Evolutionary conservation across 169 alveolate genomes (phyloP), one percentile per base, ranked within the genome.

Genomic region (Plasmodium vinckei): DNA sequence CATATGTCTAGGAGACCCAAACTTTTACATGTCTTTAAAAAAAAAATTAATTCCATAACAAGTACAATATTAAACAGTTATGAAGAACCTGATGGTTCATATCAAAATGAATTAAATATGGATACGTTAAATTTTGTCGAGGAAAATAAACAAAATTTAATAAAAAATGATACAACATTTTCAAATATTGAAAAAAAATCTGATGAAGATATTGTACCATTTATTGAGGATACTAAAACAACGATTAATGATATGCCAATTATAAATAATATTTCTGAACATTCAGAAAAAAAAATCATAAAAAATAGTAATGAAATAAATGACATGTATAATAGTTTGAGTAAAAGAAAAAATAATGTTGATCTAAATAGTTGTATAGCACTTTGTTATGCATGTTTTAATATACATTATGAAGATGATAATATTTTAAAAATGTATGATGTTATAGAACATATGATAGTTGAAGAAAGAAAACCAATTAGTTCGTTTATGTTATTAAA

Each of bases 331-430:
- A 27, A 39, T 17, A 27, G 19, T 25, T 63, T 39, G 21, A 25
- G 60, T 1, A 19, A 63, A 33, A 72, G 12, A n/a, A 59, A 7
- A 72, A 72, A 10, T 21, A 54, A 27, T 23, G 71, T 79, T 23
- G 89, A 79, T 15, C 53, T 79, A 9, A 79, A 79, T 49, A 79
- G 89, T 33, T 79, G 89, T 25, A 27, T 79, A 65, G 89, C 89
- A 56, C 56, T 79, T 23, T 49, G 72, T 17, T 79, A 79, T 47
- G 89, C 89, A 4, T 79, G 89, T 33, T 79, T 79, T 70, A 79
- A 79, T 27, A 79, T 79, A 10, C 79, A 79, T 71, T 79, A 79
- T 60, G 89, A 79, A 27, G 89, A 79, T 44, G 89, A 79, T 12
- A 79, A 79, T 13, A 56, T 79, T 39, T 61, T 79, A 2, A 79